phyloP scores from a whole-genome alignment of 2,329 filamentous ascomycete species.

The Graphium sp. region DNA sequence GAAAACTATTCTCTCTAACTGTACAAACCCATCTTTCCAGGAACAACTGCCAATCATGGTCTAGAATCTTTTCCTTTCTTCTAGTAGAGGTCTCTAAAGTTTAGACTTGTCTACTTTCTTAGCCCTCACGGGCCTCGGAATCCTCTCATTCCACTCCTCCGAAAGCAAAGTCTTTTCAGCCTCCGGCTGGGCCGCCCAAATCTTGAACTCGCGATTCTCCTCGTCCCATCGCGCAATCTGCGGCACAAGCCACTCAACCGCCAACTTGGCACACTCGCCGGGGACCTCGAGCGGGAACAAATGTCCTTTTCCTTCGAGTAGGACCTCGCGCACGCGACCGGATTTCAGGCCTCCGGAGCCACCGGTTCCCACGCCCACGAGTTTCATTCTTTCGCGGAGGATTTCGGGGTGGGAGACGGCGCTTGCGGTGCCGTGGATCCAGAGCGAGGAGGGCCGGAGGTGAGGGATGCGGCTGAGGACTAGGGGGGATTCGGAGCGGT shows the following conservation, averaged over 20 bases:
- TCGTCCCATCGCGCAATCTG: slow-evolving; percentile 39
- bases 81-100: no score
- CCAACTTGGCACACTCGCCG: slow-evolving; percentile 42
- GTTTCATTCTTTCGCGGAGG: slow-evolving; percentile 39
- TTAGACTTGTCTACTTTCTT: slow-evolving; percentile 2
- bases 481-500: slow-evolving; percentile 44
- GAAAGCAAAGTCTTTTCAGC: slow-evolving; percentile 38
- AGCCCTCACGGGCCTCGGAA: slow-evolving; percentile 3
- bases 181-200: slow-evolving; percentile 31
- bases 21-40: no score
- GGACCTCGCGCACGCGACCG: slow-evolving; percentile 50
- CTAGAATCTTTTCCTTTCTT: no score
- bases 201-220: slow-evolving; percentile 38
- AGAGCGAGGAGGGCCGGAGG: slow-evolving; percentile 49
- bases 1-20: no score
- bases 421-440: slow-evolving; percentile 48
- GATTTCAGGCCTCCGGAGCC: slow-evolving; percentile 48
- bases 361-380: slow-evolving; percentile 48
- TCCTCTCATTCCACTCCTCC: slow-evolving; percentile 5
- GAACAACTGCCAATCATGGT: no score
- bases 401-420: slow-evolving; percentile 32
- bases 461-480: slow-evolving; percentile 40
- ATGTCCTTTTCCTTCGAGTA: slow-evolving; percentile 54
- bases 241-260: slow-evolving; percentile 36
- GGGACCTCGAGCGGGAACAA: slow-evolving; percentile 73